Base-by-base conservation (phyloP, 305 asterid species). In the Fraxinus angustifolia region DNA sequence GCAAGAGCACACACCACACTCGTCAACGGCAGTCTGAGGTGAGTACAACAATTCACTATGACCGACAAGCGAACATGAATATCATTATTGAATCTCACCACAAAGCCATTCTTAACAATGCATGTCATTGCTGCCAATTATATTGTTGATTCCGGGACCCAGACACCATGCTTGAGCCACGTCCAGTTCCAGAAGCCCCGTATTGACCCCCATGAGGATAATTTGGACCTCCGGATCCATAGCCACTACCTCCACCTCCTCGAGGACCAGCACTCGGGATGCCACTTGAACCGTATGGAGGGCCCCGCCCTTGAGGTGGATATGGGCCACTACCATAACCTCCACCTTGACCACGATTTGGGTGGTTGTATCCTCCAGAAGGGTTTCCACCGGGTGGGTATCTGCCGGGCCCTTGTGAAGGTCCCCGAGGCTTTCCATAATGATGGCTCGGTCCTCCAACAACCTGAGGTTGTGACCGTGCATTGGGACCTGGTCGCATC, bases 301-400 rank as follows among this genome's bases (percentile, higher is more conserved):
- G 92, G 8, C 90, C 98, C 45, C 97, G 90, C 56, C 97, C 99
- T 81, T 92, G 98, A 76, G 97, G 91, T 73, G 97, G 97, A 87
- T 90, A 93, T 6, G 91, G 91, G 60, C 91, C 97, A 38, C 78
- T 90, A 80, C 90, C 90, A 82, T 94, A 94, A 79, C 93, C 90
- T 50, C 94, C 92, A 79, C 96, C 97, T 82, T 88, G 92, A 35
- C 93, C 94, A 10, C 97, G 97, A 83, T 86, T 93, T 40, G 92
- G 92, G 84, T 93, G 91, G 82, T 84, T 91, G 85, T 92, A 93
- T 62, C 94, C 92, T 12, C 95, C 97, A n/a, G 97, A 83, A 68
- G 97, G 96, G 48, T 94, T 89, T 40, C 93, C 95, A 74, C 91
- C 89, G 10, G 91, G 91, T 8, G 93, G 92, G 48, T 90, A 93